Evolutionary conservation across 208 protist genomes (phyloP).

Genomic region (Trypanosoma caninum): DNA sequence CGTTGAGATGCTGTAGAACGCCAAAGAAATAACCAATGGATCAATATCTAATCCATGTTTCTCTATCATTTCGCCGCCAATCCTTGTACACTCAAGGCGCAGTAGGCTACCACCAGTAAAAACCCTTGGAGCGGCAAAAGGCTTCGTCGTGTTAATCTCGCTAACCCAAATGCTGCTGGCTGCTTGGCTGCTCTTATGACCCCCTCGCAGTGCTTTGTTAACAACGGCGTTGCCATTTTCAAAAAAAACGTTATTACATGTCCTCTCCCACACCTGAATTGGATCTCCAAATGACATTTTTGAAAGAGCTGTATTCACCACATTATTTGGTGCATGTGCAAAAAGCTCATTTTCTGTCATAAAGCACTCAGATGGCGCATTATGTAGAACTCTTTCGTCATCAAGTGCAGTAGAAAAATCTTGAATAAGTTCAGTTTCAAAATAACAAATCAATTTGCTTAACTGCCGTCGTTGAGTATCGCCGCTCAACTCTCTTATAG

Average conservation of each 20-base stretch:
- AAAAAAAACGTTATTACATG: conserved; percentile 18
- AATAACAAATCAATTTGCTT: conserved; percentile 57
- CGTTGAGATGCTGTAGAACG: conserved; percentile 56
- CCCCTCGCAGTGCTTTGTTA: too few relatives aligned
- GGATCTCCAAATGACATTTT: conserved; percentile 79
- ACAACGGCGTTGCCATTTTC: too few relatives aligned
- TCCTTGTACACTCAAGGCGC: conserved; percentile 44
- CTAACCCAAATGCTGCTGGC: conserved; percentile 58
- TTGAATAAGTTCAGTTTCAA: conserved; percentile 59
- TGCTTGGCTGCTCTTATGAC: conserved; percentile 26
- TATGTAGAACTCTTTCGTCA: conserved; percentile 69
- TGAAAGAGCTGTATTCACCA: conserved; percentile 45
- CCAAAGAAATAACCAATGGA: conserved; percentile 57
- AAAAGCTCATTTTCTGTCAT: conserved; percentile 40
- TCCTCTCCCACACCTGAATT: conserved; percentile 74
- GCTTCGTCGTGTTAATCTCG: conserved; percentile 71
- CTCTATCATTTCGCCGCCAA: conserved; percentile 56
- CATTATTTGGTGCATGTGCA: conserved; percentile 24
- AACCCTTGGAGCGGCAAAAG: conserved; percentile 56
- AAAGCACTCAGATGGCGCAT: conserved; percentile 50
- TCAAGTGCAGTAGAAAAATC: conserved; percentile 63
- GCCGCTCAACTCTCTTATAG: conserved; percentile 41
- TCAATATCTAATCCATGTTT: conserved; percentile 73
- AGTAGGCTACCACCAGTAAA: conserved; percentile 70
- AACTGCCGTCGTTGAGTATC: conserved; percentile 31